Base-by-base conservation (phyloP, 2,329 filamentous ascomycete species). In the Endocalyx cinctus region DNA sequence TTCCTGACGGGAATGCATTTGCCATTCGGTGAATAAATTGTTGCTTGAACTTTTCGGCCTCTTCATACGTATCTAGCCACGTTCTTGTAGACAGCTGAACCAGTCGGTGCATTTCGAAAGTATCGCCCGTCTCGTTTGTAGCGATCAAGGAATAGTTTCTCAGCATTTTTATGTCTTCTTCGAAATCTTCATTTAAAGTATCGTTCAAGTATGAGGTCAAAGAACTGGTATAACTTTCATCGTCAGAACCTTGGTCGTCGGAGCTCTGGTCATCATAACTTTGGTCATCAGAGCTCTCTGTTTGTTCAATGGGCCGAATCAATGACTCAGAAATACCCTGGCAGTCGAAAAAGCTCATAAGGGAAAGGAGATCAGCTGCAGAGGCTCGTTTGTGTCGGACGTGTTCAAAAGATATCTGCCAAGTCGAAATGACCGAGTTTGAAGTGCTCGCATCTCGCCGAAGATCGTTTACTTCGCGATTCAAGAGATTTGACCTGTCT, bases 371-470 rank as follows among this genome's bases (percentile, higher is more conserved):
- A 1, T 59, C 43, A 12, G 40, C 37, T 1, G 55, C 55, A 0
- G 57, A 42, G 10, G 23, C 2, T 23, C 51, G 29, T 5, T 51
- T 50, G 6, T 25, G 19, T 4, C 53, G 15, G 11, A 63, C 56
- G 7, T 61, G 52, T 3, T 57, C 40, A 1, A 63, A 61, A 0
- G 55, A 62, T 1, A 62, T 29, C 3, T 58, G 47, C 57, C 55
- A 63, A 0, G 58, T 60, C 11, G 47, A 33, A 0, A 51, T 37
- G 0, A 64, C 48, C 1, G 59, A 45, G 3, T 39, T 50, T 0
- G 51, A 43, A 0, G 47, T 49, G 2, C 43, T 48, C 0, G 42
- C 39, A 34, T 58, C 58, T 39, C 55, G 47, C 1, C 57, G 55
- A 0, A 41, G 30, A 2, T 52, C 39, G 5, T 59, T 51, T 4